Conservation (phyloP, 2,329 filamentous ascomycete species). For the Delphinella strobiligena region DNA sequence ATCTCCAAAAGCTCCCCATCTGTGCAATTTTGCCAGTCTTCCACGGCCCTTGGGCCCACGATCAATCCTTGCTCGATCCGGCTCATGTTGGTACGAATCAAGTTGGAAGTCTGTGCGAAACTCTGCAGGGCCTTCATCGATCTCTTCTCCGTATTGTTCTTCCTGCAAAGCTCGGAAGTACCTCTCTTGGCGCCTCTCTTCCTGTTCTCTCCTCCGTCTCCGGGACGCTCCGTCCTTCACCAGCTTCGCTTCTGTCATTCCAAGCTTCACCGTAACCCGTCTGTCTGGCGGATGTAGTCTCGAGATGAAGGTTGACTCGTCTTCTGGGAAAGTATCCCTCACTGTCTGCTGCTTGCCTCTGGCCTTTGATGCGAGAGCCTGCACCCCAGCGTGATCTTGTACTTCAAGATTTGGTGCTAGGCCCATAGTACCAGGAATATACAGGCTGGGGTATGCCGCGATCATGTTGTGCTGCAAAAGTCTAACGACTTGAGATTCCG, state of each 20-base stretch:
- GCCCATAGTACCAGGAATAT: slow-evolving; percentile 32
- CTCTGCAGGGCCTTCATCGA: slow-evolving; percentile 9
- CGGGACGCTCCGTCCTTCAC: slow-evolving; percentile 3
- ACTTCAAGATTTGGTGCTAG: slow-evolving; percentile 22
- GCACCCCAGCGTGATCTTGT: slow-evolving; percentile 1
- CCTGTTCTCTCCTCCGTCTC: slow-evolving; percentile 7
- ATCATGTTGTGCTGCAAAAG: slow-evolving; percentile 40
- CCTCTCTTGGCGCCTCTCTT: slow-evolving; percentile 7
- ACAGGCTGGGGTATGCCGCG: slow-evolving; percentile 28
- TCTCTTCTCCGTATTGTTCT: too few relatives aligned
- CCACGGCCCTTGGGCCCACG: slow-evolving; percentile 8
- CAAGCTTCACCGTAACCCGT: slow-evolving; percentile 6
- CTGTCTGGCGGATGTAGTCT: neutral
- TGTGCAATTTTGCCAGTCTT: slow-evolving; percentile 7
- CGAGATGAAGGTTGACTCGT: slow-evolving; percentile 5
- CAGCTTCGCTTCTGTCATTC: slow-evolving; percentile 10
- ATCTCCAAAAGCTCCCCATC: slow-evolving; percentile 6
- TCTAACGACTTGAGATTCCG: slow-evolving; percentile 33
- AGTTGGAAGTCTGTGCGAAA: slow-evolving; percentile 11
- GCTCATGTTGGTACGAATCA: slow-evolving; percentile 13
- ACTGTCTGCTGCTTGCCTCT: neutral
- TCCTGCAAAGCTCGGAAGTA: slow-evolving; percentile 8
- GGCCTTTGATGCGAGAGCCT: neutral
- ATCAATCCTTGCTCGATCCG: slow-evolving; percentile 8
- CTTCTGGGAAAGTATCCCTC: slow-evolving; percentile 14